Evolutionary conservation across 2,329 filamentous ascomycete genomes (phyloP).

Genomic region (Aureobasidium sp.): DNA sequence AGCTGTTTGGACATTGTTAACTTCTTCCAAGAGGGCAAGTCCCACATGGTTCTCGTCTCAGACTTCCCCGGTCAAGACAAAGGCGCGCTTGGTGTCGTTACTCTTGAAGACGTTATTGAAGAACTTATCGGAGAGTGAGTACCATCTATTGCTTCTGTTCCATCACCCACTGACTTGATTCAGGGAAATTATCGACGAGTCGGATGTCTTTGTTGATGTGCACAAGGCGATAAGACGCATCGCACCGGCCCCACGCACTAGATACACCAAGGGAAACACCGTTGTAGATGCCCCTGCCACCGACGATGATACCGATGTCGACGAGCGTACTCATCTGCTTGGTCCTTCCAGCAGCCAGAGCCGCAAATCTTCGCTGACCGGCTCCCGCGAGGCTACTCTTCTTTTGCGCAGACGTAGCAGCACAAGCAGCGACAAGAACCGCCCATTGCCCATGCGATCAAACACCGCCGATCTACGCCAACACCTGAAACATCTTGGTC

Average conservation of each 20-base stretch:
- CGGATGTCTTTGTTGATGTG: constrained; percentile 95
- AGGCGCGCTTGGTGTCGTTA: constrained; percentile 87
- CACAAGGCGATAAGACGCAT: constrained; percentile 94
- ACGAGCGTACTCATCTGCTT: constrained; percentile 10
- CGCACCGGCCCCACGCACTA: constrained; percentile 69
- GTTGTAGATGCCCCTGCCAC: constrained; percentile 16
- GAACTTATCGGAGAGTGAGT: constrained; percentile 94
- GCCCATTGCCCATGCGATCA: constrained; percentile 33
- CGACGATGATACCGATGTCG: constrained; percentile 17
- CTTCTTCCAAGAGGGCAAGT: constrained; percentile 99
- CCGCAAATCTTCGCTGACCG: constrained; percentile 5
- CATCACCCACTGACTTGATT: background rate
- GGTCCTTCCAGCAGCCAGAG: background rate
- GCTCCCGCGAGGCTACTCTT: constrained; percentile 28
- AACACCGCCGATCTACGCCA: constrained; percentile 47
- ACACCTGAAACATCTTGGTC: constrained; percentile 55
- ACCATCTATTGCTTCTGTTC: background rate
- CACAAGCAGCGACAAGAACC: constrained; percentile 23
- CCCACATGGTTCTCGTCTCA: constrained; percentile 95
- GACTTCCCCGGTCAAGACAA: constrained; percentile 83
- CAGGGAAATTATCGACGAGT: constrained; percentile 97
- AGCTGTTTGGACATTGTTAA: constrained; percentile 98
- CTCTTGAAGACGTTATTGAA: constrained; percentile 95
- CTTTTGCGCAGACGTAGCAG: constrained; percentile 38
- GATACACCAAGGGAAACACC: constrained; percentile 19